phyloP scores from a whole-genome alignment of 1,284 basidiomycete genomes.

The Mycosarcoma maydis region DNA sequence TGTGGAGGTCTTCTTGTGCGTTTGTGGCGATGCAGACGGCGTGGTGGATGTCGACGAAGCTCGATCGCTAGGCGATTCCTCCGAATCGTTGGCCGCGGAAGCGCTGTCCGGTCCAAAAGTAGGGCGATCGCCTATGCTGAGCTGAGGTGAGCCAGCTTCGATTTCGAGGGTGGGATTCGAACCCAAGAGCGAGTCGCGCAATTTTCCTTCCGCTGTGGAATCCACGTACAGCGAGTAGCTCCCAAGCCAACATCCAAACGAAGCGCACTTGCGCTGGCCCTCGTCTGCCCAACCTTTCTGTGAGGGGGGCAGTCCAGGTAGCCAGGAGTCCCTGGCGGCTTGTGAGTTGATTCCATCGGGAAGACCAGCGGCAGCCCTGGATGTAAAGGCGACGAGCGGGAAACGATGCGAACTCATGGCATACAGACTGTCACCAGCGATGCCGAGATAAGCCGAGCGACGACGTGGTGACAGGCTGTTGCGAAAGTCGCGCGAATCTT shows the following conservation, averaged over 20 bases:
- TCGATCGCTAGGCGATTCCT: neutral
- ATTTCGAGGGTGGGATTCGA: conserved; percentile 39
- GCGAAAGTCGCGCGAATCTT: neutral
- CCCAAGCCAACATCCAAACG: conserved; percentile 59
- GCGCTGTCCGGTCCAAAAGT: conserved; percentile 14
- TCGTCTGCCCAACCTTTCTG: conserved; percentile 39
- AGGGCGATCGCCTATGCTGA: conserved; percentile 39
- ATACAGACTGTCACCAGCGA: conserved; percentile 56
- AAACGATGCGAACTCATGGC: conserved; percentile 56
- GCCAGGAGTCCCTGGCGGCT: conserved; percentile 8
- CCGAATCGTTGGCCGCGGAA: conserved; percentile 7
- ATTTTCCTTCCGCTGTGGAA: conserved; percentile 27
- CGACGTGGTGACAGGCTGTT: conserved; percentile 4
- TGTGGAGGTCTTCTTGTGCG: conserved; percentile 7
- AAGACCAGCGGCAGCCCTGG: conserved; percentile 29
- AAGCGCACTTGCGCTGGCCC: conserved; percentile 40
- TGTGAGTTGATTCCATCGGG: conserved; percentile 23
- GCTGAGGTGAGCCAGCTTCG: conserved; percentile 24
- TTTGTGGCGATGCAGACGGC: conserved; percentile 8
- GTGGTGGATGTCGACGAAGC: conserved; percentile 21
- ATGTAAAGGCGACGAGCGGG: conserved; percentile 55
- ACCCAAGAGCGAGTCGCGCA: conserved; percentile 34
- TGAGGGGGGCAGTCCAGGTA: conserved; percentile 25
- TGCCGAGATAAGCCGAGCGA: conserved; percentile 55
- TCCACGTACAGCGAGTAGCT: conserved; percentile 48